Evolutionary conservation across 768 basidiomycete genomes (phyloP), one percentile per base, ranked within the genome.

Genomic region (Grammothele lineata): DNA sequence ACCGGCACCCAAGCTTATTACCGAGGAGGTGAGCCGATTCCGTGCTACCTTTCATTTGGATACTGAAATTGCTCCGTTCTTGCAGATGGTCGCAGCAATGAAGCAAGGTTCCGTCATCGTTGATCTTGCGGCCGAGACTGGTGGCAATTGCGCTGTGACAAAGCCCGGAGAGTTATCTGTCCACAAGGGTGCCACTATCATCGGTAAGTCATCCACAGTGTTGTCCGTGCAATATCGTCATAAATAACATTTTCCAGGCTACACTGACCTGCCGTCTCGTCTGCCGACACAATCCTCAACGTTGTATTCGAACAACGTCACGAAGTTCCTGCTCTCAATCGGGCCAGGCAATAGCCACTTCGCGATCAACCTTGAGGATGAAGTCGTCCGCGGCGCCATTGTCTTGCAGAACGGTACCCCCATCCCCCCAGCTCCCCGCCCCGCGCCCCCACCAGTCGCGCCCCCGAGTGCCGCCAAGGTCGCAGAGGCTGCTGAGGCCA

Each of bases 81-180:
- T 30, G 8, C 43, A 75, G 71, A 92, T 92, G 86, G 75, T 93
- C 12, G 78, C 82, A 33, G 85, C 82, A n/a, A 92, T 93, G 91
- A 92, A 87, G 57, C 88, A 87, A 68, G 91, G 91, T 21, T 92
- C 91, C 4, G 82, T 93, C 23, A 79, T 93, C 43, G 90, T 92
- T 22, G 91, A 93, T 63, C 62, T 88, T 48, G 91, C 91, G 32
- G 85, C 89, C 14, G 91, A 93, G 67, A 78, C 88, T 37, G 90
- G 91, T n/a, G 91, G 91, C 12, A 93, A 93, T 53, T 92, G 91
- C 57, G 85, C 82, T 57, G 83, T 81, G 12, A 93, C 91, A 8
- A 71, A 74, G 41, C 89, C 91, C 6, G 91, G 91, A 23, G 76
- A 91, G 57, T 69, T 89, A 25, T 65, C 72, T 40, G 71, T 82